Evolutionary conservation across 2,329 filamentous ascomycete genomes (phyloP).

Genomic region (Escovopsis weberi): DNA sequence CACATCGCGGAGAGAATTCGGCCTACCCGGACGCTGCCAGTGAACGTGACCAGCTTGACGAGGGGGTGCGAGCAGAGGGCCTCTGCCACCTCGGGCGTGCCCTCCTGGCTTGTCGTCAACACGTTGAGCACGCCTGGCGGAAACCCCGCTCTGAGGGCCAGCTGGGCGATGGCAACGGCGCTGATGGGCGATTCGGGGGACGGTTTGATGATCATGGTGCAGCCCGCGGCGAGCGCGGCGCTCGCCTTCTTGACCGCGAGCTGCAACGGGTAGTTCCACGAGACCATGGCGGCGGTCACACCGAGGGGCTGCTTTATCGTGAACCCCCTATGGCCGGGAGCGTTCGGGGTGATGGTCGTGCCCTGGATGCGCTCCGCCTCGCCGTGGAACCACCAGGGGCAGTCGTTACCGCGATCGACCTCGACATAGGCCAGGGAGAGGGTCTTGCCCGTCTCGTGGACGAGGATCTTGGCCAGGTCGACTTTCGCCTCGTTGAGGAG

Average conservation of each 20-base stretch:
- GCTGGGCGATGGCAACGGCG: conserved; percentile 51
- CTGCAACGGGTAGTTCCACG: conserved; percentile 46
- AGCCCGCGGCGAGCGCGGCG: conserved; percentile 54
- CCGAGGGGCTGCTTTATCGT: conserved; percentile 45
- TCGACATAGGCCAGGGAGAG: conserved; percentile 38
- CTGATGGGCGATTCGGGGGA: conserved; percentile 63
- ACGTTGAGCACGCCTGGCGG: conserved; percentile 55
- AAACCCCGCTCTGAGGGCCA: conserved; percentile 58
- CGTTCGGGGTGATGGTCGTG: conserved; percentile 36
- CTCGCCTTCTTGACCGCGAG: conserved; percentile 33
- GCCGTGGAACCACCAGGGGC: conserved; percentile 42
- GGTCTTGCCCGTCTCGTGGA: conserved; percentile 42
- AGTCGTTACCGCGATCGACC: conserved; percentile 38
- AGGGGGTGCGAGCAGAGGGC: conserved; percentile 29
- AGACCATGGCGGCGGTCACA: conserved; percentile 20
- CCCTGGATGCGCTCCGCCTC: conserved; percentile 40
- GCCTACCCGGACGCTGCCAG: conserved; percentile 56
- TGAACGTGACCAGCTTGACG: conserved; percentile 58
- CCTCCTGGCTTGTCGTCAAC: conserved; percentile 28
- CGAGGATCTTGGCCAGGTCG: conserved; percentile 25
- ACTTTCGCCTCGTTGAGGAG: conserved; percentile 21
- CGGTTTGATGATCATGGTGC: conserved; percentile 62
- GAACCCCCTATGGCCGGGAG: conserved; percentile 49
- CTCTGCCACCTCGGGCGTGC: conserved; percentile 30
- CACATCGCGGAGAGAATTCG: conserved; percentile 47